Base-by-base conservation (phyloP, 2,329 filamentous ascomycete species). In the Colletotrichum neosansevieriae region DNA sequence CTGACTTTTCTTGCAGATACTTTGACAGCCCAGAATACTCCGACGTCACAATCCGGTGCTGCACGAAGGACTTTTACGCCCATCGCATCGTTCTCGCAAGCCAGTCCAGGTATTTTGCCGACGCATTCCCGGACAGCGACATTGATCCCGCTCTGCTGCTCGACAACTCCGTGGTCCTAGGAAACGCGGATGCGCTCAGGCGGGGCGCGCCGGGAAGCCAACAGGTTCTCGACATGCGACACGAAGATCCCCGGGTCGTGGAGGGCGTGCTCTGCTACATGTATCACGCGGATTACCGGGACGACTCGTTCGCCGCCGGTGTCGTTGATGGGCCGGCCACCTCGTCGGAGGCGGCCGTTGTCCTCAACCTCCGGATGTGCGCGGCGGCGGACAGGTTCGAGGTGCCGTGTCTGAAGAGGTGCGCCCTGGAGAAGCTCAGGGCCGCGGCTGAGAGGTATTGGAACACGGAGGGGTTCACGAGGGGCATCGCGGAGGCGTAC, bases 51-150 rank as follows among this genome's bases (percentile, higher is more conserved):
- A 34, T 61, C 7, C 36, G 47, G 5, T 53, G 47, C 7, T 12
- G 21, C 21, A n/a, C n/a, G 34, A 17, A n/a, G 13, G 47, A 61
- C 36, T 61, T 61, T 7, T 21, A 53, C 47, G 58, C 58, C 10
- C 58, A 53, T 24, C 58, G 58, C 24, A 17, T 61, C 38, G 58
- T 61, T 12, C 58, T 61, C 11, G 47, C 21, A n/a, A 61, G 58
- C 58, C 58, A 53, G 36, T 61, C 58, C 34, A 24, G 2, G 10
- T 53, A 32, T 19, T 61, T 61, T 6, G 58, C 58, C 3, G 24
- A 61, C 11, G 36, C 47, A 0, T 24, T 61, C 7, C 32, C 58
- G 3, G 58, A 49, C 3, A 21, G 21, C 36, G 58, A 53, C n/a
- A 38, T 32, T 10, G 34, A 10, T 6, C 38, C 36, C 10, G 58